Evolutionary conservation across 2,329 filamentous ascomycete genomes (phyloP).

Genomic region (Hirsutella thompsonii): DNA sequence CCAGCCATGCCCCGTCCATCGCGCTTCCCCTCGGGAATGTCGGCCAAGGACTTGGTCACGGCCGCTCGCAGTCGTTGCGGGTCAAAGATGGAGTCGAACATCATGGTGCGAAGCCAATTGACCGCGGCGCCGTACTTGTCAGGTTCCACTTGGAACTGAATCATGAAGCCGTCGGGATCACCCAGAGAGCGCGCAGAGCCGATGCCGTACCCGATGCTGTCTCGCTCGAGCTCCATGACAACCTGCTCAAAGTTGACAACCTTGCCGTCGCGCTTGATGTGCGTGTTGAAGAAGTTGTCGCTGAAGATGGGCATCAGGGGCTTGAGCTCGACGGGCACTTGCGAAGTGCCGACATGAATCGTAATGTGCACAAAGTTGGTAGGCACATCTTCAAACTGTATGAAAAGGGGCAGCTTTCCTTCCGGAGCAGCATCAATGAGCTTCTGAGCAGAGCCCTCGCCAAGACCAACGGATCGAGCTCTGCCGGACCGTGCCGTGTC

Average conservation of each 20-base stretch:
- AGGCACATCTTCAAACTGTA: constrained; percentile 93
- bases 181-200: constrained; percentile 55
- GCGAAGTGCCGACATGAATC: constrained; percentile 65
- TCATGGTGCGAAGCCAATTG: constrained; percentile 71
- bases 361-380: constrained; percentile 86
- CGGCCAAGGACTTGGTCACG: constrained; percentile 72
- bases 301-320: constrained; percentile 75
- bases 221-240: constrained; percentile 78
- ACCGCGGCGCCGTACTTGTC: constrained; percentile 78
- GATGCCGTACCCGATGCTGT: constrained; percentile 76
- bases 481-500: constrained; percentile 71
- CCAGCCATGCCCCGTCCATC: constrained; percentile 58
- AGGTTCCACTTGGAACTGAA: constrained; percentile 76
- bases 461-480: constrained; percentile 56
- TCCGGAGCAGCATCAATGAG: constrained; percentile 56
- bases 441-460: constrained; percentile 58
- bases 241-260: constrained; percentile 81
- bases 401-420: constrained; percentile 60
- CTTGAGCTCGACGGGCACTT: constrained; percentile 68
- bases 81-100: constrained; percentile 85
- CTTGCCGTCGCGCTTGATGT: constrained; percentile 64
- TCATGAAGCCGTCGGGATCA: constrained; percentile 68
- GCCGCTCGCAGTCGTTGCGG: constrained; percentile 48
- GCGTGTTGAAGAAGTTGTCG: constrained; percentile 90
- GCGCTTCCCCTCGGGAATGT: constrained; percentile 85